Conservation (phyloP, 179 eudicot genomes). For the Camellia oleifera region DNA sequence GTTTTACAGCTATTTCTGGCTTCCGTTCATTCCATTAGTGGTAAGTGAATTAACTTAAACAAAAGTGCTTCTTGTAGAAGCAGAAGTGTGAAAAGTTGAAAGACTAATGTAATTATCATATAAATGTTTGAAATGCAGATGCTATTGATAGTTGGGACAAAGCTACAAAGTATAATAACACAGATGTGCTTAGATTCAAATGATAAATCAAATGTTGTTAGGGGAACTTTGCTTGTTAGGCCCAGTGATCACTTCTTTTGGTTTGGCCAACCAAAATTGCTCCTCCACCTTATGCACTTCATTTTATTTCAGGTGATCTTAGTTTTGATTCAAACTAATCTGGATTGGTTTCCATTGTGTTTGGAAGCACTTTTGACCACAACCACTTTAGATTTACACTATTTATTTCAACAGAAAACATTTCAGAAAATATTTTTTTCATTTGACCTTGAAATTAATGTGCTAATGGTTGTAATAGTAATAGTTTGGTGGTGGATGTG, state of each 20-base stretch:
- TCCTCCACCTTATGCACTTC: conserved; percentile 47
- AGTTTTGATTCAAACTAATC: background rate
- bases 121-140: conserved; percentile 23
- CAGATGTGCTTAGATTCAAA: conserved; percentile 38
- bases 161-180: conserved; percentile 51
- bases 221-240: conserved; percentile 38
- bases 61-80: background rate
- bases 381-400: no score
- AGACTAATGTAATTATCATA: background rate
- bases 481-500: no score
- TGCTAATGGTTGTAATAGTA: no score
- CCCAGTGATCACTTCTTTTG: conserved; percentile 52
- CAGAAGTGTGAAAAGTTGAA: background rate
- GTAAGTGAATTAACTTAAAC: conserved; percentile 18
- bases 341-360: background rate
- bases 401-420: no score
- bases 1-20: conserved; percentile 37
- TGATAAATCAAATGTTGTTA: conserved; percentile 32
- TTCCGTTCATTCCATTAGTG: conserved; percentile 44
- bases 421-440: no score
- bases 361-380: background rate
- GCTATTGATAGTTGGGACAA: conserved; percentile 45
- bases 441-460: no score
- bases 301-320: conserved; percentile 38
- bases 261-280: conserved; percentile 35